Evolutionary conservation across 768 basidiomycete species (phyloP), one percentile per base, ranked within the genome.

Genomic region (Suillus hirtellus): DNA sequence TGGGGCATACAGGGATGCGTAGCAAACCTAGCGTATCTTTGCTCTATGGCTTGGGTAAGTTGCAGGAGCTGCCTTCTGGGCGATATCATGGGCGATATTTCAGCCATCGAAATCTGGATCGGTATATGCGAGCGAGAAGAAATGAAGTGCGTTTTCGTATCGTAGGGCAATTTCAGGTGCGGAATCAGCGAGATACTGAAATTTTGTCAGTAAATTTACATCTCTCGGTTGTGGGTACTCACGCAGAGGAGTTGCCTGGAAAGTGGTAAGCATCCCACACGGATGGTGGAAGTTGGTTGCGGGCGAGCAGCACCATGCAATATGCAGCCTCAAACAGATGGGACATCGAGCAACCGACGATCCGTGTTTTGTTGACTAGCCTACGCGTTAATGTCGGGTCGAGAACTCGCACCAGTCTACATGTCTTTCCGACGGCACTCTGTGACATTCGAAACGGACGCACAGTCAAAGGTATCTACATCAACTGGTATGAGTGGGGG

Each of bases 301-400:
- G 14, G 5, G 49, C n/a, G 24, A 67, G 59, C 47, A 67, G 62
- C 0, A 69, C 72, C 52, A 72, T 60, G n/a, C 61, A 65, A 14
- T 71, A 61, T 34, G 71, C 70, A 11, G 71, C 72, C 1, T 70
- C 62, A 44, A 74, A 66, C 21, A 74, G 38, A 9, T 61, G 17
- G 4, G 71, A 60, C 24, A 68, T 27, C 0, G 71, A 56, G 24
- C 68, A 43, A 0, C 71, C 65, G 6, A 63, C 14, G 37, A 56
- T 49, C 17, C 64, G 70, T 11, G 67, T 21, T 49, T 59, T 54
- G 14, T 62, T 60, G 27, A 65, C 31, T 2, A 72, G 55, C 21
- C 64, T 64, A 3, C 49, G 60, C 37, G 67, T 62, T 19, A 65
- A 56, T 4, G 68, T 62, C 63, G 58, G 47, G 2, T 46, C 17